These are phyloP conservation scores for Zizania palustris DNA, from an alignment of 202 grass and related monocot genomes.

Conservation along the genomic window DNA sequence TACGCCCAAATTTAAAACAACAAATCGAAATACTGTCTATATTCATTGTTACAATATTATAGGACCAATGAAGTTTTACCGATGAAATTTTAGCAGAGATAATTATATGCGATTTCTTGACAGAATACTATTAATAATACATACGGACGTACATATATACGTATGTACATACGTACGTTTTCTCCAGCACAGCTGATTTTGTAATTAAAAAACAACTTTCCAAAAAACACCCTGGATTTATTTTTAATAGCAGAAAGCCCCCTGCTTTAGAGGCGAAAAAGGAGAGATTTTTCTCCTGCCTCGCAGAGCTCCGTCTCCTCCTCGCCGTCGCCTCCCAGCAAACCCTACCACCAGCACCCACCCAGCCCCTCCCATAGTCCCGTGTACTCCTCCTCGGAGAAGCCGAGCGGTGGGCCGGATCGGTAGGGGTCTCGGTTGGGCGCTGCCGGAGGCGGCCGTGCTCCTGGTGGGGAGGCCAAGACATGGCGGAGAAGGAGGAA, in stretches of 20 bases:
- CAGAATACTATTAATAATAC: too few species aligned
- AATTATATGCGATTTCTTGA: too few species aligned
- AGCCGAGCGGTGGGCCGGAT: neutral
- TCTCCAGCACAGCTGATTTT: too few species aligned
- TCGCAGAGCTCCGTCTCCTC: conserved; percentile 11
- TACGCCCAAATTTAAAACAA: too few species aligned
- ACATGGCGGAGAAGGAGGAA: conserved; percentile 53
- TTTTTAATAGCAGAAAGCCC: too few species aligned
- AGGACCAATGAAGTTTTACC: too few species aligned
- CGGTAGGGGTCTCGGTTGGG: conserved; percentile 5
- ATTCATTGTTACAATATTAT: too few species aligned
- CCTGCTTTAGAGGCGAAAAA: neutral
- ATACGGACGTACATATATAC: too few species aligned
- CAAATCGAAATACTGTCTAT: too few species aligned
- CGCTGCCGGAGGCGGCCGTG: neutral
- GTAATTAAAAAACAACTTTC: too few species aligned
- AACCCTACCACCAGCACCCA: conserved; percentile 51
- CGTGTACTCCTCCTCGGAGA: conserved; percentile 3
- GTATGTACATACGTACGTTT: too few species aligned
- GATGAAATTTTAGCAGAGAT: too few species aligned
- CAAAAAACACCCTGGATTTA: neutral
- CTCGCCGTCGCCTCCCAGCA: conserved; percentile 38
- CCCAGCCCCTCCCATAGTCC: conserved; percentile 18
- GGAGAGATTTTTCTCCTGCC: conserved; percentile 12
- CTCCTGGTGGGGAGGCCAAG: conserved; percentile 25